Evolutionary conservation across 768 basidiomycete genomes (phyloP), one percentile per base, ranked within the genome.

Genomic region (Pulveroboletus frians): DNA sequence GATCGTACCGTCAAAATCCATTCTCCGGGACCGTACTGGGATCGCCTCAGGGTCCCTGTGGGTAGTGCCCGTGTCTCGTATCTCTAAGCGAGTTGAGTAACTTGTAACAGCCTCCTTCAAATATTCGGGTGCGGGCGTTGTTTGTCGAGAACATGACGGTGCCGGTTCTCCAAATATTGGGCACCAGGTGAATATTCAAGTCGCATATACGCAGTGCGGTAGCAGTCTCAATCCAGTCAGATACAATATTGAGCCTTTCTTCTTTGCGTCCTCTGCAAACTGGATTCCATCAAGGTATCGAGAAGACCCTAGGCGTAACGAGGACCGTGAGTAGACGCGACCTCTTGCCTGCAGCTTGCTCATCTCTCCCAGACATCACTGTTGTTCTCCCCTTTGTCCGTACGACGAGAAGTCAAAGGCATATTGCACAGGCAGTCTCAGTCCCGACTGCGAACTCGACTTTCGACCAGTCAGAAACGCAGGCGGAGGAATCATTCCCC

Each of bases 201-300:
- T 27, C n/a, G 6, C 3, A 42, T 34, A 42, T 34, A 21, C 6
- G 10, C 14, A 26, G 11, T 21, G 5, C 23, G n/a, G 21, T 17
- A 20, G n/a, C 5, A 4, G 9, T 32, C 47, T 57, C 41, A 50
- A 39, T 21, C 13, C n/a, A 9, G 13, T 8, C 18, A 70, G 81
- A 58, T 81, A 76, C 51, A 73, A 74, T 47, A 72, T 83, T 36
- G 82, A 83, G 50, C 82, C 82, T 1, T 83, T 83, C 66, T 83
- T 78, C 58, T 84, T 82, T 57, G 78, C 80, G 0, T 82, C 81
- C 1, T 78, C 81, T 0, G 59, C 76, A 13, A 83, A 79, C 53
- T 83, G 81, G 81, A 85, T 84, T 40, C 84, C 83, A 0, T 79
- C 80, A 1, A 76, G 81, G 44, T 85, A 78, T 37, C 74, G 82